Percentiles rank a stretch among this genome's conserved stretches.
phyloP scores from a whole-genome alignment of 495 filamentous ascomycete genomes.

The Xylaria grammica region DNA sequence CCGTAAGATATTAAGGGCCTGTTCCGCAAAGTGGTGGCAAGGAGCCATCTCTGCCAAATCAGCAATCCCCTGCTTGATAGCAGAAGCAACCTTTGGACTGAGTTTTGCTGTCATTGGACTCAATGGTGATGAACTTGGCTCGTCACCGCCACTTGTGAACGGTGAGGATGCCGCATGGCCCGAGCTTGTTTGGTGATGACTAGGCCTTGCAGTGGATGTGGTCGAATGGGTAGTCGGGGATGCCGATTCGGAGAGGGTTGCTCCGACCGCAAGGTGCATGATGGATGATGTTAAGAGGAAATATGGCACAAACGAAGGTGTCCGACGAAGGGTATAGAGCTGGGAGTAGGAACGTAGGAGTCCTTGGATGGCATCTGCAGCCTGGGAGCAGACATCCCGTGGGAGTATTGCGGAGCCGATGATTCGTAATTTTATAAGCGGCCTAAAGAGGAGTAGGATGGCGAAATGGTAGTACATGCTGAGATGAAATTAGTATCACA shows the following conservation, averaged over 20 bases:
- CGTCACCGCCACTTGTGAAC: slow-evolving; percentile 30
- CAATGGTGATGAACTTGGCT: slow-evolving; percentile 30
- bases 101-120: slow-evolving; percentile 30
- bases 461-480: slow-evolving; percentile 72
- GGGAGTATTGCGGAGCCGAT: slow-evolving; percentile 62
- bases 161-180: slow-evolving; percentile 29
- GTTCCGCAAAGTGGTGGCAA: slow-evolving; percentile 64
- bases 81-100: slow-evolving; percentile 40
- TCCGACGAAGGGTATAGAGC: slow-evolving; percentile 63
- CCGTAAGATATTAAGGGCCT: slow-evolving; percentile 62
- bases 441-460: slow-evolving; percentile 67
- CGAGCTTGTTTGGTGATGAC: slow-evolving; percentile 21
- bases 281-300: slow-evolving; percentile 64
- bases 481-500: slow-evolving; percentile 20
- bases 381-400: slow-evolving; percentile 65
- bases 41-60: slow-evolving; percentile 62
- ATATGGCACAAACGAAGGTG: slow-evolving; percentile 63
- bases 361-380: slow-evolving; percentile 64
- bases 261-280: slow-evolving; percentile 61
- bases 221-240: slow-evolving; percentile 27
- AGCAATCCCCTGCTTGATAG: slow-evolving; percentile 50
- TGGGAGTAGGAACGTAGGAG: slow-evolving; percentile 62
- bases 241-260: slow-evolving; percentile 28
- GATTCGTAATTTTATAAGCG: slow-evolving; percentile 66
- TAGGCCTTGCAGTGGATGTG: slow-evolving; percentile 33